A percentile compares a stretch with the other conserved stretches of the same genome.
Evolutionary conservation across 345 rosid species (phyloP).

Genomic region (Eucalyptus albens): DNA sequence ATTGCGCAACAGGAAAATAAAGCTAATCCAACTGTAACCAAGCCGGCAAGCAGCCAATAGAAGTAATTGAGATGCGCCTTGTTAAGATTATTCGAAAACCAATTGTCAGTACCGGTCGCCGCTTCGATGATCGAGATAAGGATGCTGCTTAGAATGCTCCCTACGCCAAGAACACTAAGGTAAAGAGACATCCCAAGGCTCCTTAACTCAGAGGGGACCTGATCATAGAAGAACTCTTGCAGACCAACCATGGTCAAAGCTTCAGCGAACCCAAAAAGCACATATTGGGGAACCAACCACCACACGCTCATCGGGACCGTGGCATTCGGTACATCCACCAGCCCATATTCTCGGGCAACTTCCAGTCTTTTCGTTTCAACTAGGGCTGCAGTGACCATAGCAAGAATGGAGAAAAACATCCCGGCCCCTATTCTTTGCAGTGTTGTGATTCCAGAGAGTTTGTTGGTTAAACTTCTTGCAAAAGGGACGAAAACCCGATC

Average conservation of each 20-base stretch:
- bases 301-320: constrained; percentile 13
- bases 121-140: constrained; percentile 1
- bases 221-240: constrained; percentile 21
- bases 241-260: constrained; percentile 18
- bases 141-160: constrained; percentile 11
- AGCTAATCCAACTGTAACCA: background rate
- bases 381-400: constrained; percentile 8
- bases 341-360: constrained; percentile 1
- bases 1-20: constrained; percentile 1
- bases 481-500: constrained; percentile 37
- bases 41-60: constrained; percentile 9
- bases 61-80: constrained; percentile 19
- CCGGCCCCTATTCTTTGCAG: constrained; percentile 12
- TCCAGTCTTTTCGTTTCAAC: constrained; percentile 9
- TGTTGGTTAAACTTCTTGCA: background rate
- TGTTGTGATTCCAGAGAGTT: constrained; percentile 1
- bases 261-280: constrained; percentile 7
- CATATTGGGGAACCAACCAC: constrained; percentile 21
- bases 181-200: constrained; percentile 11
- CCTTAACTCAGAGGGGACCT: constrained; percentile 11
- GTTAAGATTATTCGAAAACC: constrained; percentile 14
- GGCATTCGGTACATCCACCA: background rate
- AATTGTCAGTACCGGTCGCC: background rate
- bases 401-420: constrained; percentile 4
- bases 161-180: constrained; percentile 9